phyloP scores from a whole-genome alignment of 2,329 filamentous ascomycete species.

The Acrocalymma vagum region DNA sequence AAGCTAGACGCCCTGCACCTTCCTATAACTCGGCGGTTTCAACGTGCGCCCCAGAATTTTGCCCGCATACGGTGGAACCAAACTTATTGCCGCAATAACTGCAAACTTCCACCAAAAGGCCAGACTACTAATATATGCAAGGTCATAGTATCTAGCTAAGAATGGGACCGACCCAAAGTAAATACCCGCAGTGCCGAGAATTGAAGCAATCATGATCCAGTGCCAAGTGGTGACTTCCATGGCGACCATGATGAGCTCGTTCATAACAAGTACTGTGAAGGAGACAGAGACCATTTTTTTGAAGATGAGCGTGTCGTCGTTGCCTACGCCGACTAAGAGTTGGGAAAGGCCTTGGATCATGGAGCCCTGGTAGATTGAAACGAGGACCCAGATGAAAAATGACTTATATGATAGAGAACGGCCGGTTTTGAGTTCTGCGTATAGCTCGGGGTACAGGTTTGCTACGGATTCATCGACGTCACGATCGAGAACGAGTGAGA shows the following conservation, averaged over 20 bases:
- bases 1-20: slow-evolving; percentile 75
- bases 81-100: slow-evolving; percentile 79
- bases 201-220: slow-evolving; percentile 84
- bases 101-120: slow-evolving; percentile 89
- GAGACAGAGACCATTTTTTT: slow-evolving; percentile 82
- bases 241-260: slow-evolving; percentile 96
- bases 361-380: slow-evolving; percentile 93
- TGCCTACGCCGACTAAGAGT: slow-evolving; percentile 78
- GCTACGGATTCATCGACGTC: slow-evolving; percentile 95
- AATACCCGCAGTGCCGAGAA: slow-evolving; percentile 82
- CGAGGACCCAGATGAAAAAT: slow-evolving; percentile 96
- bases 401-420: slow-evolving; percentile 88
- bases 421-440: slow-evolving; percentile 94
- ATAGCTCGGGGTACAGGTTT: slow-evolving; percentile 94
- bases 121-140: slow-evolving; percentile 78
- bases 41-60: slow-evolving; percentile 86
- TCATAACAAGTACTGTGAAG: slow-evolving; percentile 90
- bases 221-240: slow-evolving; percentile 98
- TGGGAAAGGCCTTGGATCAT: slow-evolving; percentile 96
- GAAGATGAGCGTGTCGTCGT: slow-evolving; percentile 42
- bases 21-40: slow-evolving; percentile 93
- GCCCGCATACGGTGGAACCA: slow-evolving; percentile 86
- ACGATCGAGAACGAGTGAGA: slow-evolving; percentile 91
- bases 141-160: slow-evolving; percentile 87
- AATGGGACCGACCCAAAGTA: slow-evolving; percentile 88